Percentiles rank a stretch among this genome's conserved stretches.
Evolutionary conservation across 257 asterid genomes (phyloP).

Genomic region (Prunella vulgaris): DNA sequence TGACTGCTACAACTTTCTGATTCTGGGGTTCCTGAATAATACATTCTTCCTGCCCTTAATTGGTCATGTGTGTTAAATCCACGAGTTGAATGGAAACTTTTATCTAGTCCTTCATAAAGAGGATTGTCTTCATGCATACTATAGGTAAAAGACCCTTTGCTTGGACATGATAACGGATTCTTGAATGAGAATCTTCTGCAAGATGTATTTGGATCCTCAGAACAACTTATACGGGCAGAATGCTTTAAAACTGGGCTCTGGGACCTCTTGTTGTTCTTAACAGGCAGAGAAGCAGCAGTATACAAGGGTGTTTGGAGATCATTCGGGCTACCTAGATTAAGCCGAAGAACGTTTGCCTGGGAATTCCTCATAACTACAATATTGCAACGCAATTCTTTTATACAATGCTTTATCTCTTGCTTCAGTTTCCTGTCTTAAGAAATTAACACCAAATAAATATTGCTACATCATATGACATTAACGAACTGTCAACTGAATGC

Average conservation of each 20-base stretch:
- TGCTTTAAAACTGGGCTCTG: too few species aligned
- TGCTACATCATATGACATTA: constrained; percentile 8
- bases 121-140: constrained; percentile 70
- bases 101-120: constrained; percentile 51
- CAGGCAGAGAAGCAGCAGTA: constrained; percentile 60
- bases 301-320: constrained; percentile 50
- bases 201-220: constrained; percentile 56
- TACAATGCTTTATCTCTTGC: constrained; percentile 69
- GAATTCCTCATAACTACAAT: constrained; percentile 83
- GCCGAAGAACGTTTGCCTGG: constrained; percentile 73
- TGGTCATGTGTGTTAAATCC: constrained; percentile 23
- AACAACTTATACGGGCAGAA: constrained; percentile 58
- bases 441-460: constrained; percentile 24
- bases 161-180: constrained; percentile 44
- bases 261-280: constrained; percentile 18
- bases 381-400: constrained; percentile 73
- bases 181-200: constrained; percentile 46
- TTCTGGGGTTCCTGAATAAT: constrained; percentile 32
- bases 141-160: constrained; percentile 35
- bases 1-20: constrained; percentile 32
- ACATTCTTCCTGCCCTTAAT: constrained; percentile 26
- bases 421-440: constrained; percentile 59
- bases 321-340: constrained; percentile 53
- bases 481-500: constrained; percentile 16
- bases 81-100: constrained; percentile 25